These are phyloP conservation scores for Phoma sp. DNA, from an alignment of 2,329 filamentous ascomycete genomes.

Conservation along the genomic window DNA sequence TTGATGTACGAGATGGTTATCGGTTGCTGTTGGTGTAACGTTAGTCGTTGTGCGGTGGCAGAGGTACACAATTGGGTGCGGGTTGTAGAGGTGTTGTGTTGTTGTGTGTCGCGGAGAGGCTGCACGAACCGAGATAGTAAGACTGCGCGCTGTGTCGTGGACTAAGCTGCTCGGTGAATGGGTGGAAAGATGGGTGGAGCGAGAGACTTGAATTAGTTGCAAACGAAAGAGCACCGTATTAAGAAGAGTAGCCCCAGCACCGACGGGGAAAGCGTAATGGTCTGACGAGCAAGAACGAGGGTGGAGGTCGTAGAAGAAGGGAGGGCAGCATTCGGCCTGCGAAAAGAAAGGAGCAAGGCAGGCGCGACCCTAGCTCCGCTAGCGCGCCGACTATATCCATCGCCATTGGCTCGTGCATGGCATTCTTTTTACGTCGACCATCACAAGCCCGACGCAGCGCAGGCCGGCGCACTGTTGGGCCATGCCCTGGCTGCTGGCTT, in stretches of 20 bases:
- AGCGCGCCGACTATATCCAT: slow-evolving; percentile 15
- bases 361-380: slow-evolving; percentile 17
- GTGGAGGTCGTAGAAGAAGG: slow-evolving; percentile 27
- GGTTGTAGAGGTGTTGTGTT: slow-evolving; percentile 17
- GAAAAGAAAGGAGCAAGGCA: slow-evolving; percentile 23
- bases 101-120: slow-evolving; percentile 9
- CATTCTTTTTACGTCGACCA: slow-evolving; percentile 16
- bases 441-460: slow-evolving; percentile 10
- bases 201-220: slow-evolving; percentile 50
- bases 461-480: slow-evolving; percentile 16
- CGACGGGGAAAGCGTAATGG: slow-evolving; percentile 32
- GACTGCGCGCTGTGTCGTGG: slow-evolving; percentile 40
- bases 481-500: slow-evolving; percentile 7
- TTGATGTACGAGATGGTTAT: slow-evolving; percentile 23
- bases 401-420: slow-evolving; percentile 11
- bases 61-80: no score
- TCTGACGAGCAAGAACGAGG: slow-evolving; percentile 34
- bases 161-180: slow-evolving; percentile 37
- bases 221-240: slow-evolving; percentile 39
- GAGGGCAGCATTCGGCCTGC: slow-evolving; percentile 19
- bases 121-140: slow-evolving; percentile 47
- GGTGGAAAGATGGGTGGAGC: slow-evolving; percentile 44
- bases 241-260: slow-evolving; percentile 33
- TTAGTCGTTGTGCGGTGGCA: slow-evolving; percentile 16
- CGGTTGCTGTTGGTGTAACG: slow-evolving; percentile 26